Evolutionary conservation across 1,284 basidiomycete species (phyloP).

Genomic region (Trichosporon ovoides): DNA sequence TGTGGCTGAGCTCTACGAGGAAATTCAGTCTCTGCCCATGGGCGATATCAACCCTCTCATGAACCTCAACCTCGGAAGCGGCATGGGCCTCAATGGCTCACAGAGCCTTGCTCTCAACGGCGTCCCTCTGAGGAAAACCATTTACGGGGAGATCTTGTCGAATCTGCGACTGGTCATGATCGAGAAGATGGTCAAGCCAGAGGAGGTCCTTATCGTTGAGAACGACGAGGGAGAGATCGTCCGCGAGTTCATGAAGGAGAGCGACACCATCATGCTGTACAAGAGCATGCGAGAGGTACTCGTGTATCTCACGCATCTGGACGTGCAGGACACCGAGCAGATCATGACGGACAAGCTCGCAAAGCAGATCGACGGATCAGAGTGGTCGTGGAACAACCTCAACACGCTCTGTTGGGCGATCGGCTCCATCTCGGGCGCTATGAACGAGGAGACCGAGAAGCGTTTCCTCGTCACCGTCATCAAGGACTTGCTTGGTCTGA

Average conservation of each 20-base stretch:
- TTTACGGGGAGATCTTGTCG: slow-evolving; percentile 89
- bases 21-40: slow-evolving; percentile 70
- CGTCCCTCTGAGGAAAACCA: slow-evolving; percentile 81
- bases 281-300: slow-evolving; percentile 98
- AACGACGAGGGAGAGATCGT: slow-evolving; percentile 99
- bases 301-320: slow-evolving; percentile 94
- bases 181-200: slow-evolving; percentile 99
- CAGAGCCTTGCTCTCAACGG: slow-evolving; percentile 61
- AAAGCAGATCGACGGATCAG: slow-evolving; percentile 93
- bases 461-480: slow-evolving; percentile 99
- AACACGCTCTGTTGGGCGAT: slow-evolving; percentile 99
- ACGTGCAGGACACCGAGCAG: slow-evolving; percentile 91
- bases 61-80: slow-evolving; percentile 73
- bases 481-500: slow-evolving; percentile 93
- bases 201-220: slow-evolving; percentile 97
- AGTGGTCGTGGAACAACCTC: slow-evolving; percentile 99
- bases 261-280: slow-evolving; percentile 96
- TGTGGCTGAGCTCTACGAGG: slow-evolving; percentile 97
- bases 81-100: slow-evolving; percentile 52
- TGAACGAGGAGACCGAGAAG: slow-evolving; percentile 99
- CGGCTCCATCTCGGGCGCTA: slow-evolving; percentile 96
- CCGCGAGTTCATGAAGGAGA: slow-evolving; percentile 99
- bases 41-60: slow-evolving; percentile 90
- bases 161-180: slow-evolving; percentile 95
- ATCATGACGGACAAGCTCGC: slow-evolving; percentile 95